Evolutionary conservation across 108 stramenopile species (phyloP), one percentile per base, ranked within the genome.

Genomic region (Pseudonitzschia pungens): DNA sequence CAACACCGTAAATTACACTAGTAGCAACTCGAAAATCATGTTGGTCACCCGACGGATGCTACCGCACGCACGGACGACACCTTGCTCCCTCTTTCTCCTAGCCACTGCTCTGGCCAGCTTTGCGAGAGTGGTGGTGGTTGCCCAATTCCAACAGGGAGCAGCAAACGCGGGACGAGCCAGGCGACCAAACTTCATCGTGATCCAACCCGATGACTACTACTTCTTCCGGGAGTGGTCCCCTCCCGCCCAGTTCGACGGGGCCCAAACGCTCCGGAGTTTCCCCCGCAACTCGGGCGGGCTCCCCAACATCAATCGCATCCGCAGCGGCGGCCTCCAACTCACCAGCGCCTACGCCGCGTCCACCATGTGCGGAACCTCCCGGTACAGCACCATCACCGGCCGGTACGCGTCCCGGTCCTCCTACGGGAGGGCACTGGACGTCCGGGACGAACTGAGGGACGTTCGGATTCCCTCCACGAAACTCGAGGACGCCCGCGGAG

Each of bases 181-280:
- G 57, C 57, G 5, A 10, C 64, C 66, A n/a, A 83, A 83, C 59
- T 44, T 83, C 71, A 83, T 83, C 44, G 53, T 83, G 28, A 79
- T 83, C 41, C 82, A 83, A 80, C 82, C 82, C 3, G 82, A 83
- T 52, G 82, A 83, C 48, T 31, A 76, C 24, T 44, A 58, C 2
- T 83, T 80, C 70, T 77, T 74, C 26, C 65, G 72, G 22, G 82
- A 76, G 26, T 83, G 78, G 74, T 15, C 29, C 18, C 70, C 75
- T 6, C 82, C 78, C 33, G 41, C 79, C 4, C 56, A 73, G 10
- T 26, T 32, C 43, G 60, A 60, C 26, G 69, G 50, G 16, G 44
- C 14, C 5, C 5, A 6, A 8, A 15, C 15, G 21, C n/a, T 55
- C 9, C 20, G 20, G 31, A 8, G 18, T 29, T 62, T 62, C 18